phyloP scores from a whole-genome alignment of 2,329 filamentous ascomycete species.

The Claviceps sp. region DNA sequence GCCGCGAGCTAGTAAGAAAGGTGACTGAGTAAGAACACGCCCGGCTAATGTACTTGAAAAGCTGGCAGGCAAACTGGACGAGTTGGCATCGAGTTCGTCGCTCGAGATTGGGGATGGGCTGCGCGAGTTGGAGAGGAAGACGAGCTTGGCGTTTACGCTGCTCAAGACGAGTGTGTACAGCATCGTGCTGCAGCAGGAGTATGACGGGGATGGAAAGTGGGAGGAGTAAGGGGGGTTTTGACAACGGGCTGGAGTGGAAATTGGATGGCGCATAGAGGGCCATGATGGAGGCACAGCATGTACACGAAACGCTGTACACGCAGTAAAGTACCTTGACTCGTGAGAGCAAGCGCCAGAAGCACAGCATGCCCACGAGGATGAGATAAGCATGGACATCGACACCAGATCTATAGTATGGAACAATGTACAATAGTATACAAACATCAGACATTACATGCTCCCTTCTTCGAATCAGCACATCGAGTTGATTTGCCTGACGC shows the following conservation, averaged over 20 bases:
- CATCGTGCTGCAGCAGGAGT: constrained; percentile 96
- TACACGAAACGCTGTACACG: not conserved
- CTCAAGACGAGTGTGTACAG: constrained; percentile 97
- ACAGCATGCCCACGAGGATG: too few relatives aligned
- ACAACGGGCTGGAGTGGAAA: not conserved
- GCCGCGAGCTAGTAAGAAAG: not conserved
- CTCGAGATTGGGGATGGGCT: constrained; percentile 77
- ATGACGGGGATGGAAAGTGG: constrained; percentile 50
- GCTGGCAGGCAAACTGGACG: constrained; percentile 47
- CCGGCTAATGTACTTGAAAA: constrained; percentile 15
- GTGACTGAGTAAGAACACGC: not conserved
- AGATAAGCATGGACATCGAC: too few relatives aligned
- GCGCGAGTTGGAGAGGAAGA: constrained; percentile 83
- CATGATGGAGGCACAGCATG: not conserved
- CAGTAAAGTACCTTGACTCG: not conserved
- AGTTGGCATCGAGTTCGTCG: constrained; percentile 56
- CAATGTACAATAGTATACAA: not conserved
- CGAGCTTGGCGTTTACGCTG: constrained; percentile 84
- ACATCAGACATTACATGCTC: not conserved
- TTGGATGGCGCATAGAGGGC: not conserved
- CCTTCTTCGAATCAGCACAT: not conserved
- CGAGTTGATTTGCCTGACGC: not conserved
- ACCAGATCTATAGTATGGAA: not conserved
- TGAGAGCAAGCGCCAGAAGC: too few relatives aligned
- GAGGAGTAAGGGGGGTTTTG: not conserved